Evolutionary conservation across 2,329 filamentous ascomycete genomes (phyloP).

Genomic region (Colletotrichum sp.): DNA sequence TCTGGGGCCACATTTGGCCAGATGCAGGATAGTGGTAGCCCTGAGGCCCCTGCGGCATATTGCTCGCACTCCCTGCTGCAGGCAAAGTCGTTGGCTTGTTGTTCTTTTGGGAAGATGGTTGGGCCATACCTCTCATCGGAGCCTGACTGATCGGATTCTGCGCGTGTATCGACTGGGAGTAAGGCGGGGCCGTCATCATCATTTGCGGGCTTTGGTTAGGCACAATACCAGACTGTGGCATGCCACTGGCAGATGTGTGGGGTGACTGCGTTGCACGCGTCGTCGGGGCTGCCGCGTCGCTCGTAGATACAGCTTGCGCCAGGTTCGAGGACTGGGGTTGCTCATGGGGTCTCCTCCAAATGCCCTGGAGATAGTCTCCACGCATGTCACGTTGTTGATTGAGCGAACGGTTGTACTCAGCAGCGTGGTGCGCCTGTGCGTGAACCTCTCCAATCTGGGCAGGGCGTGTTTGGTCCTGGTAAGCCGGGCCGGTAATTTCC

Average conservation of each 20-base stretch:
- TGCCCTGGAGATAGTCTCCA: slow-evolving; percentile 77
- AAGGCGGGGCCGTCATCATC: slow-evolving; percentile 70
- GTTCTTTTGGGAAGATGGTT: slow-evolving; percentile 67
- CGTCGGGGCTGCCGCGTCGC: slow-evolving; percentile 50
- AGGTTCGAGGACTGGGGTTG: slow-evolving; percentile 61
- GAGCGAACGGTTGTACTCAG: slow-evolving; percentile 87
- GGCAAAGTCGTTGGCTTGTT: slow-evolving; percentile 68
- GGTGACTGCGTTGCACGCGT: slow-evolving; percentile 64
- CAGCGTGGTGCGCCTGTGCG: slow-evolving; percentile 85
- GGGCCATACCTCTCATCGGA: slow-evolving; percentile 72
- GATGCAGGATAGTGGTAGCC: slow-evolving; percentile 68
- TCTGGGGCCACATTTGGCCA: slow-evolving; percentile 71
- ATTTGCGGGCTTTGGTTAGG: slow-evolving; percentile 68
- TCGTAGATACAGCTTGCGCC: slow-evolving; percentile 50
- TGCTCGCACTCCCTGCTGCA: slow-evolving; percentile 47
- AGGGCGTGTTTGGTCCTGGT: slow-evolving; percentile 84
- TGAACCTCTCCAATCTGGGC: slow-evolving; percentile 80
- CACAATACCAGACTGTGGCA: slow-evolving; percentile 63
- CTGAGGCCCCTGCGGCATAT: slow-evolving; percentile 56
- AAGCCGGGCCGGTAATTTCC: slow-evolving; percentile 85
- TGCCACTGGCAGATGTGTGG: slow-evolving; percentile 57
- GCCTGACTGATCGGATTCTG: slow-evolving; percentile 77
- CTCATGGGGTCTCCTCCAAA: slow-evolving; percentile 86
- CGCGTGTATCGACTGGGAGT: slow-evolving; percentile 73
- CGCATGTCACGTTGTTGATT: slow-evolving; percentile 82